Conservation (phyloP, 1,284 basidiomycete species). For the Irpex sp. region DNA sequence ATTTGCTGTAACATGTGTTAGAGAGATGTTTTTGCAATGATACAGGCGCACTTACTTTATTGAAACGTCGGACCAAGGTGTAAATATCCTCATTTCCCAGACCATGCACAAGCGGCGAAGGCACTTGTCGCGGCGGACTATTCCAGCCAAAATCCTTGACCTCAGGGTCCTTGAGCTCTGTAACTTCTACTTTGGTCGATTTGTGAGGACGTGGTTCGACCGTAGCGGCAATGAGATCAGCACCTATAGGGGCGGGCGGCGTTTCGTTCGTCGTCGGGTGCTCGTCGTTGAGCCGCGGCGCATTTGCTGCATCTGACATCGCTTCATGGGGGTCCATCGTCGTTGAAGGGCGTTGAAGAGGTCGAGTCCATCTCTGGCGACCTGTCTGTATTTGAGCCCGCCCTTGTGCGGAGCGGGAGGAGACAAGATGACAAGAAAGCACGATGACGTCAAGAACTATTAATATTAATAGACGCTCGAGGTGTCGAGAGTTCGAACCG, state of each 20-base stretch:
- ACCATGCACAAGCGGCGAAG: constrained; percentile 24
- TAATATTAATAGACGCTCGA: neutral
- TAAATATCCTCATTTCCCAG: constrained; percentile 38
- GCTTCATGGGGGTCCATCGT: neutral
- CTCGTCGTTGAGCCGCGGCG: neutral
- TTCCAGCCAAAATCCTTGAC: constrained; percentile 28
- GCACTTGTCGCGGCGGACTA: constrained; percentile 13
- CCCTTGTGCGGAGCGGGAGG: constrained; percentile 10
- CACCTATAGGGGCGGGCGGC: constrained; percentile 3
- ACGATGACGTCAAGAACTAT: constrained; percentile 6
- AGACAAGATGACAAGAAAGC: neutral
- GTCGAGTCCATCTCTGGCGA: neutral
- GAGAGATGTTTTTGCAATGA: neutral
- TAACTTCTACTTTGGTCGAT: constrained; percentile 12
- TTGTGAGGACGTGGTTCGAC: constrained; percentile 13
- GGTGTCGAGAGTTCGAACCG: neutral
- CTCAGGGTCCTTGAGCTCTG: constrained; percentile 24
- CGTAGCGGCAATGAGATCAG: constrained; percentile 4
- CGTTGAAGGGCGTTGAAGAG: neutral
- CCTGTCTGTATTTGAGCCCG: neutral
- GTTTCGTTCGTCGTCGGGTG: neutral
- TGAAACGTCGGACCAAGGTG: constrained; percentile 38
- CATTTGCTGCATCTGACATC: neutral
- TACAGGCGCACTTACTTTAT: constrained; percentile 28
- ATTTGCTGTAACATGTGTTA: constrained; percentile 25